phyloP scores from a whole-genome alignment of 768 basidiomycete species.

The Trametes maxima region DNA sequence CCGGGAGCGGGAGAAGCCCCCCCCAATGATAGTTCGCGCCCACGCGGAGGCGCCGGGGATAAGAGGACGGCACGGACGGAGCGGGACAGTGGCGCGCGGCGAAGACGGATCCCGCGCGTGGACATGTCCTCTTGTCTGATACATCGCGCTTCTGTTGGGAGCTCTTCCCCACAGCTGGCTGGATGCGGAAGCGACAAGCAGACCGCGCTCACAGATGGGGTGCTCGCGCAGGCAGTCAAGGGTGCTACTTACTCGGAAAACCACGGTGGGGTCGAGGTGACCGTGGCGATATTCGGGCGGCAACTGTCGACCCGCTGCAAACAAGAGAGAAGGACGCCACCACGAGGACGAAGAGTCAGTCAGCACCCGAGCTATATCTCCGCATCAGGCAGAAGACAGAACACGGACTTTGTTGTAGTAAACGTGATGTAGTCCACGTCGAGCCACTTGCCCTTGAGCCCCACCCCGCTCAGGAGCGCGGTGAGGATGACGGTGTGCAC shows the following conservation, averaged over 20 bases:
- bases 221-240: background rate
- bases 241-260: constrained; percentile 2
- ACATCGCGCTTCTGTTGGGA: background rate
- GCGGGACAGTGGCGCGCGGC: background rate
- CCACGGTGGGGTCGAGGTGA: constrained; percentile 17
- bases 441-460: constrained; percentile 25
- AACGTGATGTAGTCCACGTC: constrained; percentile 35
- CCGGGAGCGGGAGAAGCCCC: background rate
- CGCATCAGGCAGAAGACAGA: constrained; percentile 2
- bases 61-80: background rate
- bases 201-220: background rate
- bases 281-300: constrained; percentile 5
- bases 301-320: background rate
- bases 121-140: background rate
- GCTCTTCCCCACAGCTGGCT: background rate
- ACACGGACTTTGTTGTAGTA: constrained; percentile 5
- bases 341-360: background rate
- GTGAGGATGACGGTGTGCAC: constrained; percentile 29
- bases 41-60: background rate
- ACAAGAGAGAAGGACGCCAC: background rate
- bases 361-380: background rate
- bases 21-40: background rate
- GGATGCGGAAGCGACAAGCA: background rate
- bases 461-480: constrained; percentile 17
- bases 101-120: background rate